A percentile compares a stretch with the other conserved stretches of the same genome.
These are phyloP conservation scores for Eucalyptus pauciflora DNA, from an alignment of 345 rosid genomes.

Conservation along the genomic window DNA sequence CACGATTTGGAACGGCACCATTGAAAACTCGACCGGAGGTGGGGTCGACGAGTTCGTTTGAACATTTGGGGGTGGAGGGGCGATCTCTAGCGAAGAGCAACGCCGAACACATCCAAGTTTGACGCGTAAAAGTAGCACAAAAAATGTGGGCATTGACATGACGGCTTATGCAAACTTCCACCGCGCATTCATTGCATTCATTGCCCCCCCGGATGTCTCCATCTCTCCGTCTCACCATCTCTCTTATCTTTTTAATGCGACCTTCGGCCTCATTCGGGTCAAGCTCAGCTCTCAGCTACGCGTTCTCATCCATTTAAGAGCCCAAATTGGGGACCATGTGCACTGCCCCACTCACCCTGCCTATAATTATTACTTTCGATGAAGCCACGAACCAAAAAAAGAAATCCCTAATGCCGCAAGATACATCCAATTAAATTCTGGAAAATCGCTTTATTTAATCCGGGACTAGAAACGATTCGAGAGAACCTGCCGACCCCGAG, in stretches of 20 bases:
- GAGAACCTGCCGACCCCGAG: neutral
- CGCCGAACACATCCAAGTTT: neutral
- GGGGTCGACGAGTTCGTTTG: neutral
- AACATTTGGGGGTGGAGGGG: neutral
- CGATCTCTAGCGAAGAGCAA: neutral
- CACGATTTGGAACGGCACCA: neutral
- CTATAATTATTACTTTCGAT: neutral
- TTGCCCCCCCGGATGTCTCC: neutral
- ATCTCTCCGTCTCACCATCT: neutral
- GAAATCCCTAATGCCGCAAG: neutral
- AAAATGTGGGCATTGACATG: neutral
- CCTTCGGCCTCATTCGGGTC: neutral
- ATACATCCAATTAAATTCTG: neutral
- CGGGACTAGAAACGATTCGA: neutral
- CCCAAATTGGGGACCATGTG: neutral
- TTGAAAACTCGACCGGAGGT: neutral
- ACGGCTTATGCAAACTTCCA: neutral
- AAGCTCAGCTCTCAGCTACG: neutral
- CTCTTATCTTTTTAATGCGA: neutral
- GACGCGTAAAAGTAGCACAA: neutral
- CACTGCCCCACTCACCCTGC: neutral
- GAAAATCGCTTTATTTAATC: neutral
- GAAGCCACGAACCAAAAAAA: neutral
- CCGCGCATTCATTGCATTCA: neutral
- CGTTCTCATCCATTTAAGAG: neutral